phyloP scores from a whole-genome alignment of 352 stramenopile species.

The Globisporangium spiculum region DNA sequence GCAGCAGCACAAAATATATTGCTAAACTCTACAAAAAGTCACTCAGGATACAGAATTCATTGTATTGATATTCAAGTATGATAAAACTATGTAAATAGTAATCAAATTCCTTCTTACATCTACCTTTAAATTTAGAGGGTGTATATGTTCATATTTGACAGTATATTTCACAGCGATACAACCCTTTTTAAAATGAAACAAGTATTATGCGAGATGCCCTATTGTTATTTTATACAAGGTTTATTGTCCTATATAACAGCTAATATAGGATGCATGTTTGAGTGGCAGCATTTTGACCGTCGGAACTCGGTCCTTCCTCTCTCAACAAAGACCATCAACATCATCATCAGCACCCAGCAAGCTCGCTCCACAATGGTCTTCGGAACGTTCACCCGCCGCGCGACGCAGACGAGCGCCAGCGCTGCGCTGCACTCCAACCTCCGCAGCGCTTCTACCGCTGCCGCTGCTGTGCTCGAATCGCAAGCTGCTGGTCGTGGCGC shows the following conservation, averaged over 20 bases:
- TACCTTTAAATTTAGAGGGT: not conserved
- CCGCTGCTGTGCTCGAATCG: not conserved
- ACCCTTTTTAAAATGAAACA: not conserved
- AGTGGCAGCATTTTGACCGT: not conserved
- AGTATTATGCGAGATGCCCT: not conserved
- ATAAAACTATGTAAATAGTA: not conserved
- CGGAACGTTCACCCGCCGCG: constrained; percentile 29
- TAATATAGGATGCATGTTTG: not conserved
- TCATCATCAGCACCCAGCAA: not conserved
- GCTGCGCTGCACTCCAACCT: not conserved
- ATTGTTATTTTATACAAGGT: not conserved
- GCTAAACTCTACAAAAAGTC: not conserved
- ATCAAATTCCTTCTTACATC: not conserved
- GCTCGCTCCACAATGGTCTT: constrained; percentile 24
- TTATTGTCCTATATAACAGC: not conserved
- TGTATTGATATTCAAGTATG: not conserved
- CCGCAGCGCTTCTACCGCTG: constrained; percentile 9
- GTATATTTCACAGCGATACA: not conserved
- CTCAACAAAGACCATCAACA: not conserved
- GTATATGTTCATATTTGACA: not conserved
- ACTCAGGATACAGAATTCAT: not conserved
- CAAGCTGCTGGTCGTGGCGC: not conserved
- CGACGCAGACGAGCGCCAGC: constrained; percentile 20
- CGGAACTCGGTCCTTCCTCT: not conserved
- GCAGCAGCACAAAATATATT: not conserved